These are phyloP conservation scores for Adansonia digitata DNA, from an alignment of 345 rosid species.

Conservation along the genomic window DNA sequence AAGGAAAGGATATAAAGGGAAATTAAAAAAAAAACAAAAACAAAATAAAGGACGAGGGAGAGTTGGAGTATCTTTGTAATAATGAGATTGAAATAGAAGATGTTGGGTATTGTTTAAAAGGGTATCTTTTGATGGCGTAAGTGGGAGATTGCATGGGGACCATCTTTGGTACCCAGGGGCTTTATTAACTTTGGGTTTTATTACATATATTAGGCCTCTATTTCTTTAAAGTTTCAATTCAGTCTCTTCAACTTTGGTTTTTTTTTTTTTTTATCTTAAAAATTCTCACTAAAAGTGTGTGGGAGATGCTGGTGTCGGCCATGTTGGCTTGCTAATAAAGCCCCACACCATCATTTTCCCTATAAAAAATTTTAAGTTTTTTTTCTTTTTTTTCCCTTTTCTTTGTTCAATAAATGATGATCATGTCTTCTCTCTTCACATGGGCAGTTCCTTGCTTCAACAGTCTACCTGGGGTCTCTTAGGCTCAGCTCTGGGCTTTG, in stretches of 20 bases:
- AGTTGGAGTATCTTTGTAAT: not conserved
- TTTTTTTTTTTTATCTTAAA: not conserved
- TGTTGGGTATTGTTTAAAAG: slow-evolving; percentile 8
- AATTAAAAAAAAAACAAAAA: not conserved
- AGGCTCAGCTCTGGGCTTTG: not conserved
- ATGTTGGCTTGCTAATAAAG: slow-evolving; percentile 28
- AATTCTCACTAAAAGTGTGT: slow-evolving; percentile 7
- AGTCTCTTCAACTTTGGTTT: too few relatives aligned
- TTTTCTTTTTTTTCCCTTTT: too few relatives aligned
- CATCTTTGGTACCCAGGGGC: slow-evolving; percentile 6
- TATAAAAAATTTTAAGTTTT: too few relatives aligned
- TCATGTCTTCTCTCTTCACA: slow-evolving; percentile 12
- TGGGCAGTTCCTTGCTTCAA: slow-evolving; percentile 16
- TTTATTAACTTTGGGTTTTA: not conserved
- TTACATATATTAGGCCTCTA: not conserved
- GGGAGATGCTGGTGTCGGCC: slow-evolving; percentile 41
- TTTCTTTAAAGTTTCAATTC: not conserved
- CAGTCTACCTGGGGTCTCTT: not conserved
- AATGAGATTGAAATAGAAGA: slow-evolving; percentile 1
- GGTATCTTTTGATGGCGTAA: slow-evolving; percentile 39
- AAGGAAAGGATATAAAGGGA: not conserved
- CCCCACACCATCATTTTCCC: slow-evolving; percentile 17
- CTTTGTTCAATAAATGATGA: slow-evolving; percentile 21
- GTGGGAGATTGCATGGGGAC: slow-evolving; percentile 36
- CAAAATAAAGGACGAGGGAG: not conserved